Conservation (phyloP, 2,329 filamentous ascomycete genomes). For the Ascochyta viciae-villosae region DNA sequence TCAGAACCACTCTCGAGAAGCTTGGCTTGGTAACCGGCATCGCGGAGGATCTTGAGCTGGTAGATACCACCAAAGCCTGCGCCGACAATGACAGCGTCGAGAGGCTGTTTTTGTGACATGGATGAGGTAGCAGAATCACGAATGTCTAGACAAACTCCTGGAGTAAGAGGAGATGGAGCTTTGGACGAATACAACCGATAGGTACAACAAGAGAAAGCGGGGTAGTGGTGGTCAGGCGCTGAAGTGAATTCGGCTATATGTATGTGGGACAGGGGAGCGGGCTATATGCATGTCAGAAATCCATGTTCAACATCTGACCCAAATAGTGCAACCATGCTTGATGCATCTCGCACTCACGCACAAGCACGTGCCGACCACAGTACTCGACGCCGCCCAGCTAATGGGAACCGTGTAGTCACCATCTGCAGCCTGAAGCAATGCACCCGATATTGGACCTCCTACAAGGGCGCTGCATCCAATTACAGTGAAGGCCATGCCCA, state of each 20-base stretch:
- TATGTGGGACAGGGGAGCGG: not conserved
- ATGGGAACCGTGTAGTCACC: conserved; percentile 36
- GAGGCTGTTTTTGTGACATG: conserved; percentile 6
- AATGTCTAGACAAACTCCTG: not conserved
- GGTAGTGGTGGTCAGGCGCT: not conserved
- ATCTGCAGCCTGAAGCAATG: conserved; percentile 54
- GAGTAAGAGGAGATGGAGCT: too few species aligned
- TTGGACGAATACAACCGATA: too few species aligned
- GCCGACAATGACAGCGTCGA: conserved; percentile 37
- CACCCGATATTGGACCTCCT: conserved; percentile 62
- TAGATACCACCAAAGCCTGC: conserved; percentile 41
- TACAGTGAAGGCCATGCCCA: conserved; percentile 63
- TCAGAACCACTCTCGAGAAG: conserved; percentile 28
- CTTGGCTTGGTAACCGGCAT: conserved; percentile 32
- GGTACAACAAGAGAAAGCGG: not conserved
- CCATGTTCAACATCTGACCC: conserved; percentile 25
- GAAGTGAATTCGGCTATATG: not conserved
- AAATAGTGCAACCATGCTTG: conserved; percentile 34
- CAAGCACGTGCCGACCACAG: conserved; percentile 22
- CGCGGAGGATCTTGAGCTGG: conserved; percentile 33
- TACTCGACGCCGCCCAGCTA: conserved; percentile 31
- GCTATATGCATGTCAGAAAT: not conserved
- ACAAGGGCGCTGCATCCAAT: conserved; percentile 59
- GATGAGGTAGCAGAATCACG: not conserved
- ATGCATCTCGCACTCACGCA: conserved; percentile 25